Conservation (phyloP, 2,329 filamentous ascomycete genomes). For the Tolypocladium inflatum region DNA sequence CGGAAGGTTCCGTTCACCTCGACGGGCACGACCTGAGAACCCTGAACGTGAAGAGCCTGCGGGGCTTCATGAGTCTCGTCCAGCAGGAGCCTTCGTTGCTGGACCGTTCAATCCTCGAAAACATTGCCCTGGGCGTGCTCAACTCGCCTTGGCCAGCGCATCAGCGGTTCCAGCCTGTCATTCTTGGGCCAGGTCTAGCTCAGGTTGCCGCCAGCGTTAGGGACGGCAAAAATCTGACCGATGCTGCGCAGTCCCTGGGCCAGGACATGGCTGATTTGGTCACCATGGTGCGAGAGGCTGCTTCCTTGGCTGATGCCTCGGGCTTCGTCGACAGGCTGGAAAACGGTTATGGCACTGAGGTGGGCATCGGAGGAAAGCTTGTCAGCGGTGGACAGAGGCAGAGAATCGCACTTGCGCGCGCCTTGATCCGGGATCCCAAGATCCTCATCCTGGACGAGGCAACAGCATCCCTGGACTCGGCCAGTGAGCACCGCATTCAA, state of each 20-base stretch:
- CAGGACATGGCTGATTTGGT: conserved; percentile 29
- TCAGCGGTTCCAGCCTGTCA: conserved; percentile 27
- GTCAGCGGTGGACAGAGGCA: conserved; percentile 53
- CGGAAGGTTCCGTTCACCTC: conserved; percentile 34
- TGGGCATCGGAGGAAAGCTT: conserved; percentile 43
- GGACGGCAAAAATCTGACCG: conserved; percentile 36
- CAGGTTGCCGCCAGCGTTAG: conserved; percentile 43
- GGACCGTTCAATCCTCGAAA: conserved; percentile 37
- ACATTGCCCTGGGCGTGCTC: conserved; percentile 39
- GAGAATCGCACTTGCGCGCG: conserved; percentile 47
- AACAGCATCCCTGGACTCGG: conserved; percentile 50
- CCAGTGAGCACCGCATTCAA: conserved; percentile 46
- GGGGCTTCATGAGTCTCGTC: conserved; percentile 32
- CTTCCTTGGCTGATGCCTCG: conserved; percentile 3
- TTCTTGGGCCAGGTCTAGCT: conserved; percentile 39
- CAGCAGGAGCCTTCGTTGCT: conserved; percentile 36
- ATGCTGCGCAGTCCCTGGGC: conserved; percentile 32
- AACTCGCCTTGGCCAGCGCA: conserved; percentile 31
- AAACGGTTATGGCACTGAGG: conserved; percentile 41
- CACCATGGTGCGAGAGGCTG: conserved; percentile 2
- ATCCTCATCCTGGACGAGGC: conserved; percentile 54
- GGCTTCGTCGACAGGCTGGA: conserved; percentile 45
- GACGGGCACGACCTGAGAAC: conserved; percentile 37
- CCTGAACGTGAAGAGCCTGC: conserved; percentile 34
- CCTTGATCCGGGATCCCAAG: conserved; percentile 45